Base-by-base conservation (phyloP, 140 eudicot species). In the Cichorium intybus region DNA sequence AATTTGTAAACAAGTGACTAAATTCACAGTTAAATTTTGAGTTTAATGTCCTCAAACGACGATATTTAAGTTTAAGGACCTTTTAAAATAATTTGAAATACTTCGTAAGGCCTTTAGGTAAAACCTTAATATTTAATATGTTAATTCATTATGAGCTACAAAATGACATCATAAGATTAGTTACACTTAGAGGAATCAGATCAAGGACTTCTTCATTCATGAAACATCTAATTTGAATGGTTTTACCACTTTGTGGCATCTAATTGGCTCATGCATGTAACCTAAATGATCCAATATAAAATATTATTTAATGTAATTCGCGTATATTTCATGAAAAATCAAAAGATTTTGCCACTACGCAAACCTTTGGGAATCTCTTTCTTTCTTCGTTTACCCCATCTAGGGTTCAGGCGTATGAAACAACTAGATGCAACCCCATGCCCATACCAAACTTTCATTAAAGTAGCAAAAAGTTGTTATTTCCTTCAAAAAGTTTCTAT, bases 391-490 rank as follows among this genome's bases (percentile, higher is more conserved):
- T 53, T 72, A 50, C 73, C 68, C 14, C 35, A 56, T 49, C 26
- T 55, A 56, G 56, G 73, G 47, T 72, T 34, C 48, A 20, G 49
- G 37, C 73, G 57, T 65, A 73, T 48, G 73, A 73, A 64, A 64
- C 50, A 66, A 65, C 66, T 73, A 65, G 62, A 73, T 29, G 60
- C 73, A 74, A 66, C 69, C 64, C 59, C 79, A 66, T 56, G 60
- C 23, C 74, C 79, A 58, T 59, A 75, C 79, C 79, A 58, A 66
- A 50, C 74, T 75, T 75, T 58, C 79, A 75, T 49, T 22, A 63
- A 75, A 59, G 64, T 75, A 75, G 70, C 64, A 75, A 66, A 75
- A 75, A 75, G 79, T 50, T 47, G 62, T 75, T 75, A 75, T 75
- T 75, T 75, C 75, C 27, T 67, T 27, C 58, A 7, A 49, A 75